Conservation (phyloP, 495 filamentous ascomycete genomes). For the Durotheca rogersii region DNA sequence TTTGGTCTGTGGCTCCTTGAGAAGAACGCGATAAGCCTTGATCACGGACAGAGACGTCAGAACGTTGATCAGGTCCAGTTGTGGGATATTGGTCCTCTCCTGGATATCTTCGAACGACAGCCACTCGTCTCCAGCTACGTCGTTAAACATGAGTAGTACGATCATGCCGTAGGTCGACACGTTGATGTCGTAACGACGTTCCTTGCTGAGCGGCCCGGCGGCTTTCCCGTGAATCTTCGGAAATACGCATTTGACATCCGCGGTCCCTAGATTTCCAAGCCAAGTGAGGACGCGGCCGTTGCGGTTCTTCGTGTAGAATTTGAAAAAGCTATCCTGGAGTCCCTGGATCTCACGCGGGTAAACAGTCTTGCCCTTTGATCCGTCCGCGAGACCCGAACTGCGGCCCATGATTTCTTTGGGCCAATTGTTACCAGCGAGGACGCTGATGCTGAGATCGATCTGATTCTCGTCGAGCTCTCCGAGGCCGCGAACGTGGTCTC, state of each 20-base stretch:
- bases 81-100: conserved; percentile 76
- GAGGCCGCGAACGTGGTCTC: conserved; percentile 61
- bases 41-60: conserved; percentile 84
- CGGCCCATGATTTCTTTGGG: conserved; percentile 78
- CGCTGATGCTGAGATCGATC: conserved; percentile 76
- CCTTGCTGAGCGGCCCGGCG: conserved; percentile 62
- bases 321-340: conserved; percentile 82
- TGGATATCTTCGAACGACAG: conserved; percentile 85
- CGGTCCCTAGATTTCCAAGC: conserved; percentile 67
- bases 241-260: conserved; percentile 81
- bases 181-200: conserved; percentile 82
- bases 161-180: conserved; percentile 93
- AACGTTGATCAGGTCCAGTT: conserved; percentile 73
- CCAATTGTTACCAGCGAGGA: conserved; percentile 93
- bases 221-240: conserved; percentile 62
- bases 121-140: conserved; percentile 61
- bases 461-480: conserved; percentile 66
- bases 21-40: conserved; percentile 76
- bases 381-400: conserved; percentile 43
- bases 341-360: conserved; percentile 75
- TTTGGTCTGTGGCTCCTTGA: conserved; percentile 82
- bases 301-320: conserved; percentile 85
- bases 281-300: conserved; percentile 86
- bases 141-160: conserved; percentile 87
- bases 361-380: conserved; percentile 55